Evolutionary conservation across 768 basidiomycete species (phyloP).

Genomic region (Rhodotorula diobovata): DNA sequence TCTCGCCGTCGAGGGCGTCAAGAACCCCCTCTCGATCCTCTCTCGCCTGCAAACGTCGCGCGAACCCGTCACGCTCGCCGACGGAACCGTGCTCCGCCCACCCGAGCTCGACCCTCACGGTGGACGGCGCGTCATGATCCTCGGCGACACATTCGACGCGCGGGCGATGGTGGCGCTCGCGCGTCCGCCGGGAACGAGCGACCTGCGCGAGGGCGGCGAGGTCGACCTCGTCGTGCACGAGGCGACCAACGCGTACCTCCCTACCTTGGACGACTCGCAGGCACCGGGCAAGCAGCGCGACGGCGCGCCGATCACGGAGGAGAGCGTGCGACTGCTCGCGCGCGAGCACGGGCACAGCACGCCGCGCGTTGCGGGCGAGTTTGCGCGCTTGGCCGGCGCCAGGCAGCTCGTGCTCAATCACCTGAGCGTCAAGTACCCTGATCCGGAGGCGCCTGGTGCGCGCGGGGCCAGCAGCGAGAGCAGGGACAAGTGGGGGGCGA

Average conservation of each 20-base stretch:
- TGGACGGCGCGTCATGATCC: slow-evolving; percentile 65
- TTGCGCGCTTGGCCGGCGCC: slow-evolving; percentile 62
- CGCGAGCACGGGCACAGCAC: slow-evolving; percentile 72
- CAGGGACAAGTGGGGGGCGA: slow-evolving; percentile 12
- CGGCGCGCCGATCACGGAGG: slow-evolving; percentile 44
- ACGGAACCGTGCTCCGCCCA: slow-evolving; percentile 63
- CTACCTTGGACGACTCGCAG: slow-evolving; percentile 49
- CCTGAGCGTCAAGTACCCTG: slow-evolving; percentile 61
- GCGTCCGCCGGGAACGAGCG: slow-evolving; percentile 43
- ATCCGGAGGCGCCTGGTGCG: slow-evolving; percentile 5
- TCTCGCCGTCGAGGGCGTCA: slow-evolving; percentile 46
- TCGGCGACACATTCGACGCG: slow-evolving; percentile 71
- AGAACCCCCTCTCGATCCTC: slow-evolving; percentile 63
- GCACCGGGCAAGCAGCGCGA: slow-evolving; percentile 7
- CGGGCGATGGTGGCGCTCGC: slow-evolving; percentile 51
- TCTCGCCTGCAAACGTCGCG: slow-evolving; percentile 67
- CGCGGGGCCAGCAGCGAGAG: neutral
- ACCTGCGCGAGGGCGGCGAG: neutral
- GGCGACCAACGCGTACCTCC: slow-evolving; percentile 70
- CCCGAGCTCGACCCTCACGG: slow-evolving; percentile 51
- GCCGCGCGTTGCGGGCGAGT: slow-evolving; percentile 63
- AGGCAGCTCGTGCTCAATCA: slow-evolving; percentile 69
- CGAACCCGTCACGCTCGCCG: slow-evolving; percentile 59
- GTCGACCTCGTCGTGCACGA: slow-evolving; percentile 74
- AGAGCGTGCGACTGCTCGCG: slow-evolving; percentile 58